Base-by-base conservation (phyloP, 2,329 filamentous ascomycete species). In the Malbranchea cinnamomea region DNA sequence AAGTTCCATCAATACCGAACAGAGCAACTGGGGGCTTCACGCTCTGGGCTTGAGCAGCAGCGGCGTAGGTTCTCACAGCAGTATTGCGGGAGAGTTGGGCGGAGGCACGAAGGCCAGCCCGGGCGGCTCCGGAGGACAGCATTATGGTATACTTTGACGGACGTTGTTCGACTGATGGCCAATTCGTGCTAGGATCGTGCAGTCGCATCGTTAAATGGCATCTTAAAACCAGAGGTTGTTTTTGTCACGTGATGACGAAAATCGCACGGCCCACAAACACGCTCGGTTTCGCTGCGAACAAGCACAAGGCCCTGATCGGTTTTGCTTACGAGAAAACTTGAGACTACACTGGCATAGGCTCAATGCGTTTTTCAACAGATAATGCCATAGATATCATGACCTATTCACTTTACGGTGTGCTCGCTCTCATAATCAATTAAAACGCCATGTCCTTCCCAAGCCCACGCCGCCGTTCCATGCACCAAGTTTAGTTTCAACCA, bases 1-100 rank as follows among this genome's bases (percentile, higher is more conserved):
- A 98, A 57, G 87, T 95, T 62, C 89, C 89, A 63, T 95, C 89
- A 54, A 98, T 67, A 49, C 89, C 89, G 63, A 83, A 98, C 53
- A 98, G 73, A 49, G 85, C 72, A 55, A 94, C 68, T 46, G 89
- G 89, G 49, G 87, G 75, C 69, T 81, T 85, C 58, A 74, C 62
- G 38, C 76, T 73, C 56, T 73, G 63, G n/a, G n/a, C n/a, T n/a
- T n/a, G n/a, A 50, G 67, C 57, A 46, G 72, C 57, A 50, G 71
- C 65, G 49, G 83, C 83, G 62, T 83, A 94, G 59, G 71, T 73
- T 59, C 85, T 78, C 40, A 56, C 30, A 39, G 47, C 49, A 42
- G 50, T 50, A 41, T 50, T 46, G 46, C 55, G 54, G 34, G 38
- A 50, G 49, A 56, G 50, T 42, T 55, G 52, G 44, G 65, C 48